These are phyloP conservation scores for Amanita rubescens DNA, from an alignment of 768 basidiomycete genomes.

Conservation along the genomic window DNA sequence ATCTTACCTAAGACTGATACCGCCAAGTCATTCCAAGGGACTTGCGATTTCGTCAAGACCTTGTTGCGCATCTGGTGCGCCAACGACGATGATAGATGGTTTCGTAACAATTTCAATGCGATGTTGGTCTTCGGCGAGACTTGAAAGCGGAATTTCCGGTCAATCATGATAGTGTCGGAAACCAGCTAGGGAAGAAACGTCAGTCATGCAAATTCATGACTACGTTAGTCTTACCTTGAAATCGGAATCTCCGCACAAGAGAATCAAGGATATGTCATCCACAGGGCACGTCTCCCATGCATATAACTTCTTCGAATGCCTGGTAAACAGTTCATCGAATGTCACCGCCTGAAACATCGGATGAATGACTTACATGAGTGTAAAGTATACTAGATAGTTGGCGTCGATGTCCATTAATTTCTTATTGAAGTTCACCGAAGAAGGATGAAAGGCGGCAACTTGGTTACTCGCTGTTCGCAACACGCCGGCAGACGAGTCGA, in stretches of 20 bases:
- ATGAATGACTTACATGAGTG: slow-evolving; percentile 57
- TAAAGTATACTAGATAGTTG: slow-evolving; percentile 78
- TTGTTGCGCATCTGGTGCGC: slow-evolving; percentile 63
- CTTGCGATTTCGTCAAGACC: slow-evolving; percentile 48
- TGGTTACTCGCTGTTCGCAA: slow-evolving; percentile 82
- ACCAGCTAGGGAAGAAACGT: slow-evolving; percentile 40
- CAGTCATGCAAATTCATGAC: background rate
- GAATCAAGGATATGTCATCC: slow-evolving; percentile 71
- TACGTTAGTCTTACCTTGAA: slow-evolving; percentile 51
- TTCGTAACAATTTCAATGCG: slow-evolving; percentile 75
- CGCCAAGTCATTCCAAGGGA: slow-evolving; percentile 68
- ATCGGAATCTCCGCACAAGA: slow-evolving; percentile 88
- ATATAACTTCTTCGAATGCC: slow-evolving; percentile 92
- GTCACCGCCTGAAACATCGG: background rate
- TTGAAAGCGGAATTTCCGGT: slow-evolving; percentile 78
- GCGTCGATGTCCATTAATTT: slow-evolving; percentile 63
- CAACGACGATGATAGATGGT: slow-evolving; percentile 50
- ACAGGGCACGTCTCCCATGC: slow-evolving; percentile 91
- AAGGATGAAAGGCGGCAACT: slow-evolving; percentile 75
- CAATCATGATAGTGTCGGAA: slow-evolving; percentile 66
- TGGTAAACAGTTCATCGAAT: slow-evolving; percentile 20
- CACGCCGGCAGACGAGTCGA: slow-evolving; percentile 55
- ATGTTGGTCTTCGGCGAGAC: slow-evolving; percentile 63
- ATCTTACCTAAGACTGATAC: slow-evolving; percentile 51
- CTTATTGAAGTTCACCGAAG: slow-evolving; percentile 80